Evolutionary conservation across 192 early-diverging fungal species (phyloP).

Genomic region (Umbelopsis sp.): DNA sequence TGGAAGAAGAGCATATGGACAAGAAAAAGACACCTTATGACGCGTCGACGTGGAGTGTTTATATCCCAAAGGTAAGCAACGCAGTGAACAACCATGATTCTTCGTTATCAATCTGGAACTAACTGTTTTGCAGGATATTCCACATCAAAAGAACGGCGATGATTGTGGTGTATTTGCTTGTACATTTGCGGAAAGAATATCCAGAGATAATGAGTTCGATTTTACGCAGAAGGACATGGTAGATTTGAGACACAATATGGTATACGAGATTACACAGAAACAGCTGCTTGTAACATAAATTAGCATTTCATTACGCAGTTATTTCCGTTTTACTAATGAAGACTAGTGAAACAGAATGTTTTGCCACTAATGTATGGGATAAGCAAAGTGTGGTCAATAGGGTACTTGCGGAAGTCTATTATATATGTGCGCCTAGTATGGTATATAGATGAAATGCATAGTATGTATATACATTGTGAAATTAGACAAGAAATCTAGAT

Average conservation of each 20-base stretch:
- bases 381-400: no score
- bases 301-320: neutral
- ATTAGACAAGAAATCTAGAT: neutral
- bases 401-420: no score
- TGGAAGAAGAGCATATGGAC: constrained; percentile 71
- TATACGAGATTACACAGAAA: constrained; percentile 70
- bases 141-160: constrained; percentile 82
- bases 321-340: neutral
- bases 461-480: neutral
- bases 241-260: constrained; percentile 70
- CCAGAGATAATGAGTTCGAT: constrained; percentile 60
- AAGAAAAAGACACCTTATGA: constrained; percentile 70
- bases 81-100: neutral
- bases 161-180: constrained; percentile 96
- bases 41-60: constrained; percentile 63
- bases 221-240: constrained; percentile 79
- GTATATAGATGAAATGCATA: neutral
- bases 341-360: neutral
- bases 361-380: neutral
- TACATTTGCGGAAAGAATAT: constrained; percentile 79
- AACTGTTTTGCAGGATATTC: constrained; percentile 61
- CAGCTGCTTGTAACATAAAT: constrained; percentile 27
- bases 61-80: constrained; percentile 42
- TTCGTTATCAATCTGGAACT: neutral
- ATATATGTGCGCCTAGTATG: no score